Evolutionary conservation across 2,329 filamentous ascomycete species (phyloP), one percentile per base, ranked within the genome.

Genomic region (Hymenoscyphus occultus): DNA sequence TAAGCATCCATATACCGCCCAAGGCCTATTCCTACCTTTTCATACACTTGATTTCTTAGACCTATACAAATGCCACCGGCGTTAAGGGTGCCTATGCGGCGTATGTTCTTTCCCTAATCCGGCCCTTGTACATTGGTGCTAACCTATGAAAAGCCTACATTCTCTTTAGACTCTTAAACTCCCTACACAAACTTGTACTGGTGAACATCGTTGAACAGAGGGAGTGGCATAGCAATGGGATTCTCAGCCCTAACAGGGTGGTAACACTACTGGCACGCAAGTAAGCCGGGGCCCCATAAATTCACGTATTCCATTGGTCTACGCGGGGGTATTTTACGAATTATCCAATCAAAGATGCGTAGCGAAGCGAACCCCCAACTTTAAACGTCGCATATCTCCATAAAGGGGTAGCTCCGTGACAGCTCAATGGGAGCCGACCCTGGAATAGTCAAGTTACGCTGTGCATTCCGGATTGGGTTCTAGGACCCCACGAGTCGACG

Each of bases 381-480:
- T 28, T 54, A 54, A 54, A 12, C 48, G 19, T 54, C 48, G 48
- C 22, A 13, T 22, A 54, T 54, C 22, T 9, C 48, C 48, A 28
- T 19, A 54, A 54, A 54, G 22, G 48, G 48, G 22, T 13, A 12
- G 19, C 19, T 22, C 48, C 48, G 48, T 54, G 48, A 28, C 48
- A 28, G 48, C 12, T 28, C 48, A 28, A 22, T 28, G 12, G 48
- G 22, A 35, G 5, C 6, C 35, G 9, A 35, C 35, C 35, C 35
- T 9, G 48, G 9, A 22, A 12, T 54, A 22, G 28, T 22, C 10
- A 54, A 22, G 3, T 12, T 54, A 9, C 48, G 48, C 48, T 54
- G 48, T 54, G 48, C 19, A 28, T 54, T 54, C 48, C 48, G 19
- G 48, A 54, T 54, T 54, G 48, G 19, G 48, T 22, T 28, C 48